A percentile compares a stretch with the other conserved stretches of the same genome.
phyloP scores from a whole-genome alignment of 768 basidiomycete species.

The Crassisporium funariophilum region DNA sequence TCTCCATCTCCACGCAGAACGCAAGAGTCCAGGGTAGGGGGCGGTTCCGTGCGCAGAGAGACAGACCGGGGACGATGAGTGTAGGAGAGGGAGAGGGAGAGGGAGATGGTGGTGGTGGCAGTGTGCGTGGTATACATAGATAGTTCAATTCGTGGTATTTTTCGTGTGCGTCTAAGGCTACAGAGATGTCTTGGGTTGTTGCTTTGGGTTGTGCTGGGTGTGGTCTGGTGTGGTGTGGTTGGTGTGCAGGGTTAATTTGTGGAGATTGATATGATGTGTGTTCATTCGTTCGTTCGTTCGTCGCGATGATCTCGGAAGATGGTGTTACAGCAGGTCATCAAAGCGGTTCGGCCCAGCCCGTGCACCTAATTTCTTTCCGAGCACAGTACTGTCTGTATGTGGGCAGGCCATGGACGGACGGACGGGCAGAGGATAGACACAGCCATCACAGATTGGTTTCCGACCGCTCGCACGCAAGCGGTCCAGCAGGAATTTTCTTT shows the following conservation, averaged over 20 bases:
- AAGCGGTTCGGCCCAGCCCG: constrained; percentile 5
- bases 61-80: constrained; percentile 12
- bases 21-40: too few species aligned
- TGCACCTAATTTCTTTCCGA: too few species aligned
- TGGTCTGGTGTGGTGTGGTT: too few species aligned
- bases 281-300: not conserved
- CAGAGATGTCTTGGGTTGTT: too few species aligned
- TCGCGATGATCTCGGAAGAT: constrained; percentile 12
- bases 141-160: constrained; percentile 12
- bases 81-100: constrained; percentile 6
- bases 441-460: not conserved
- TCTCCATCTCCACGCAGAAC: too few species aligned
- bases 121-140: constrained; percentile 4
- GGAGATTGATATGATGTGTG: too few species aligned
- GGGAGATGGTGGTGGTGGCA: constrained; percentile 4
- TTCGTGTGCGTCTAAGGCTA: constrained; percentile 23
- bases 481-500: too few species aligned
- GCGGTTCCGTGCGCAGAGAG: constrained; percentile 7
- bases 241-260: too few species aligned
- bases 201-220: too few species aligned
- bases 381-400: too few species aligned
- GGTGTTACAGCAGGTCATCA: constrained; percentile 11
- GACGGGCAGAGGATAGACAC: too few species aligned
- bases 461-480: not conserved
- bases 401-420: too few species aligned